Evolutionary conservation across 495 filamentous ascomycete species (phyloP).

Genomic region (Neurospora sp.): DNA sequence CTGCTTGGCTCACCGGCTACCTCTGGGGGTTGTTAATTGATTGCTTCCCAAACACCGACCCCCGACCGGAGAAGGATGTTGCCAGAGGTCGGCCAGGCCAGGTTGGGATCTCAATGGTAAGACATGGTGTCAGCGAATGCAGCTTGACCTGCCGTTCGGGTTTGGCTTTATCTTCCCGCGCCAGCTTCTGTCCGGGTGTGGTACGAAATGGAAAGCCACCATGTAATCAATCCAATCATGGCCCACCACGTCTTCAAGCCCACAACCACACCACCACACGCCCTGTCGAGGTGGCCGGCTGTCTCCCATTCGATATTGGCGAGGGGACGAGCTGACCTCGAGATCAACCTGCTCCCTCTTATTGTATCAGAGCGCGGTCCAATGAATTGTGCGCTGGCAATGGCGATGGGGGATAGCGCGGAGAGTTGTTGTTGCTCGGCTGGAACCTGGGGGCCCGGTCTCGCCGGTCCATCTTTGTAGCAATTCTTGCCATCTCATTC

Average conservation of each 20-base stretch:
- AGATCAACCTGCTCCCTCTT: constrained; percentile 8
- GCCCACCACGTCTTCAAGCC: constrained; percentile 30
- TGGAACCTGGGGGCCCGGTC: not conserved
- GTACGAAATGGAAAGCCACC: constrained; percentile 15
- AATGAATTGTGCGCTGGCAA: constrained; percentile 5
- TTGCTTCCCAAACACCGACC: not conserved
- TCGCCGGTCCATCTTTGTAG: not conserved
- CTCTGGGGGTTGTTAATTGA: not conserved
- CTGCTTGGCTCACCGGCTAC: not conserved
- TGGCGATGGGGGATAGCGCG: not conserved
- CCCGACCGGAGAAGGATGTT: not conserved
- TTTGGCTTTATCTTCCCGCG: constrained; percentile 30
- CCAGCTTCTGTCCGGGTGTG: constrained; percentile 23
- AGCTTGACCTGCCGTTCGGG: constrained; percentile 18
- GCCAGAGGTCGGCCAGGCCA: not conserved
- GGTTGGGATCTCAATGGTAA: constrained; percentile 8
- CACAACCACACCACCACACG: constrained; percentile 20
- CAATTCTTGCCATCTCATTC: not conserved
- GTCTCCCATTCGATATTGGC: constrained; percentile 13
- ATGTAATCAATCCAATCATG: constrained; percentile 26
- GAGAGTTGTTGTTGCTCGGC: not conserved
- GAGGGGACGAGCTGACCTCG: constrained; percentile 10
- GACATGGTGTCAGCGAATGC: constrained; percentile 9
- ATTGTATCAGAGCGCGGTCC: constrained; percentile 1
- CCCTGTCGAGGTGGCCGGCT: constrained; percentile 15